Evolutionary conservation across 257 asterid genomes (phyloP).

Genomic region (Salvia miltiorrhiza): DNA sequence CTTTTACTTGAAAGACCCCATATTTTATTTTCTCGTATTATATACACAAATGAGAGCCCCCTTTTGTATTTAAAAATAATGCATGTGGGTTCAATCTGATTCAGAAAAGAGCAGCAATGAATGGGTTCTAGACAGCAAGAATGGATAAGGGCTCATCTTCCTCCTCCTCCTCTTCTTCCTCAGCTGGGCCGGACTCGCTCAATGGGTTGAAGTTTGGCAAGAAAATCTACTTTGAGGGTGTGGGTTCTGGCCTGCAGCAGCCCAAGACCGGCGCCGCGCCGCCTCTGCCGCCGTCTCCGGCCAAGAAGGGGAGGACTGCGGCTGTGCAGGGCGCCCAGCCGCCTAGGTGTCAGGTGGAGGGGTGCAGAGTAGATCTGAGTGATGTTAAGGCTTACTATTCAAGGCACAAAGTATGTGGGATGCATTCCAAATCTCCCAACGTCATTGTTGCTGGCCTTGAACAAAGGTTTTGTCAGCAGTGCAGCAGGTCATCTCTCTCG

Average conservation of each 20-base stretch:
- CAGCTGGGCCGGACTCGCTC: conserved; percentile 36
- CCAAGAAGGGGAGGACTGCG: conserved; percentile 60
- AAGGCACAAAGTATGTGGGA: conserved; percentile 87
- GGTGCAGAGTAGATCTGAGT: conserved; percentile 90
- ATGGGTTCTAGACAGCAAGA: conserved; percentile 45
- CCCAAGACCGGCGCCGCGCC: conserved; percentile 28
- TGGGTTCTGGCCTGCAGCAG: conserved; percentile 30
- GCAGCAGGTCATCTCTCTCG: conserved; percentile 71
- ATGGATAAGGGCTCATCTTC: conserved; percentile 74
- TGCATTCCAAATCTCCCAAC: conserved; percentile 77
- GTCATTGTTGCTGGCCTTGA: conserved; percentile 79
- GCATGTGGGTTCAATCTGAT: conserved; percentile 19
- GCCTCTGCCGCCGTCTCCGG: conserved; percentile 40
- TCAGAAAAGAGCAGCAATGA: conserved; percentile 31
- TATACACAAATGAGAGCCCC: neutral
- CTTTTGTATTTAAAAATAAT: neutral
- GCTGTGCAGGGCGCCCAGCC: conserved; percentile 53
- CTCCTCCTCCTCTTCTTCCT: conserved; percentile 45
- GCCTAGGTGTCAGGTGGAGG: conserved; percentile 85
- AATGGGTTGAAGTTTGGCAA: conserved; percentile 74
- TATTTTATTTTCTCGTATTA: conserved; percentile 6
- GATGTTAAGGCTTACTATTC: conserved; percentile 91
- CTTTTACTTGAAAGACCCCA: conserved; percentile 11
- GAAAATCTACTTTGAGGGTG: conserved; percentile 80
- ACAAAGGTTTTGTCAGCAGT: conserved; percentile 99